These are phyloP conservation scores for Verticillium nonalfalfae DNA, from an alignment of 2,329 filamentous ascomycete species.

Conservation along the genomic window DNA sequence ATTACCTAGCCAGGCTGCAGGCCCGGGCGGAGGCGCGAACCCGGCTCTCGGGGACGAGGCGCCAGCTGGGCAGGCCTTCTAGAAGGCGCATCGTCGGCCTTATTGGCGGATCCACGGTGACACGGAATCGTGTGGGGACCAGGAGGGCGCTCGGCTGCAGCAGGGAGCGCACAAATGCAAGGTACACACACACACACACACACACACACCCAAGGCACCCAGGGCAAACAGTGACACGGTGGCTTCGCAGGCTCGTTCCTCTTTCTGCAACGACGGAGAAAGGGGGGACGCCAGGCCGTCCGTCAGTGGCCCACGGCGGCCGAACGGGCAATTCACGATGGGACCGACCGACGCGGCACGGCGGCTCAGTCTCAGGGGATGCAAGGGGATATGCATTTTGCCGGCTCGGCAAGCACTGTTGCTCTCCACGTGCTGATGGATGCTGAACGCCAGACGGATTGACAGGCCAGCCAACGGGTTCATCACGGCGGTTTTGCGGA, in stretches of 20 bases:
- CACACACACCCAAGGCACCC: too few relatives aligned
- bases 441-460: too few relatives aligned
- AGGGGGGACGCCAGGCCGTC: too few relatives aligned
- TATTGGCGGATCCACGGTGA: not conserved
- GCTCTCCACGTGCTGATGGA: too few relatives aligned
- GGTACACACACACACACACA: too few relatives aligned
- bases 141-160: not conserved
- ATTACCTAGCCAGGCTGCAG: not conserved
- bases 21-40: not conserved
- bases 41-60: not conserved
- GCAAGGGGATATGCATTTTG: too few relatives aligned
- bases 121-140: not conserved
- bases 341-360: not conserved
- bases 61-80: not conserved
- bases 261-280: too few relatives aligned
- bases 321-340: not conserved
- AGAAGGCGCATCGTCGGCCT: not conserved
- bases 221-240: too few relatives aligned
- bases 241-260: too few relatives aligned
- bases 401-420: too few relatives aligned
- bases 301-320: not conserved
- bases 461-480: not conserved
- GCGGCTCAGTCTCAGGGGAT: not conserved
- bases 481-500: not conserved
- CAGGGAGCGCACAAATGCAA: not conserved